These are phyloP conservation scores for Pyrenochaeta sp. DNA, from an alignment of 2,329 filamentous ascomycete species.

Conservation along the genomic window DNA sequence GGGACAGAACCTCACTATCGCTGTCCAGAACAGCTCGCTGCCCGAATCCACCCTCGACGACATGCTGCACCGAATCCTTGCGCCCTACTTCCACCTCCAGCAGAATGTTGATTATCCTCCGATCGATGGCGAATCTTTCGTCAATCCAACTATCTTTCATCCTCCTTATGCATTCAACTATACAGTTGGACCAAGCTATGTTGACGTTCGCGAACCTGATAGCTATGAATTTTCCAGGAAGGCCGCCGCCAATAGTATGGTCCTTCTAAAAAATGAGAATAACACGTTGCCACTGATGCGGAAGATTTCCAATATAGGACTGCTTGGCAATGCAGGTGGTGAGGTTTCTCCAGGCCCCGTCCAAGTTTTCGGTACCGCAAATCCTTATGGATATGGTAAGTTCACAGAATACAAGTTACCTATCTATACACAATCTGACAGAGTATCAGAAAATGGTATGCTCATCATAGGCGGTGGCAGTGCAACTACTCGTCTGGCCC, in stretches of 20 bases:
- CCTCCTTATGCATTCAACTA: no score
- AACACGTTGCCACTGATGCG: slow-evolving; percentile 61
- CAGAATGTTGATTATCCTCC: slow-evolving; percentile 48
- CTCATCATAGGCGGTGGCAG: no score
- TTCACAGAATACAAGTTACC: no score
- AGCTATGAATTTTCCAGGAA: slow-evolving; percentile 50
- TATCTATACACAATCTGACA: no score
- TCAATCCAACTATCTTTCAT: no score
- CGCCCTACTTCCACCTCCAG: slow-evolving; percentile 43
- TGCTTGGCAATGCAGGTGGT: no score
- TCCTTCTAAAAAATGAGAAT: slow-evolving; percentile 61
- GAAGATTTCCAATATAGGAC: no score
- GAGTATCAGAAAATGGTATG: no score
- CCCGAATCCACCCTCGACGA: slow-evolving; percentile 34
- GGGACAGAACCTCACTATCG: slow-evolving; percentile 38
- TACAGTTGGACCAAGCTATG: slow-evolving; percentile 51
- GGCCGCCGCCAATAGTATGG: slow-evolving; percentile 50
- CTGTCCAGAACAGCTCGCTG: slow-evolving; percentile 39
- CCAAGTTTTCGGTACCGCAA: no score
- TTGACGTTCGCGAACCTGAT: slow-evolving; percentile 54
- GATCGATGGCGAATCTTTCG: slow-evolving; percentile 26
- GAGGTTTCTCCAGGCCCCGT: no score
- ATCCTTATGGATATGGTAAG: no score
- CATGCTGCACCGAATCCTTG: slow-evolving; percentile 40
- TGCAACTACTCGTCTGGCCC: no score